Conservation (phyloP, 2,329 filamentous ascomycete species). For the Calcarisporium arbuscula region DNA sequence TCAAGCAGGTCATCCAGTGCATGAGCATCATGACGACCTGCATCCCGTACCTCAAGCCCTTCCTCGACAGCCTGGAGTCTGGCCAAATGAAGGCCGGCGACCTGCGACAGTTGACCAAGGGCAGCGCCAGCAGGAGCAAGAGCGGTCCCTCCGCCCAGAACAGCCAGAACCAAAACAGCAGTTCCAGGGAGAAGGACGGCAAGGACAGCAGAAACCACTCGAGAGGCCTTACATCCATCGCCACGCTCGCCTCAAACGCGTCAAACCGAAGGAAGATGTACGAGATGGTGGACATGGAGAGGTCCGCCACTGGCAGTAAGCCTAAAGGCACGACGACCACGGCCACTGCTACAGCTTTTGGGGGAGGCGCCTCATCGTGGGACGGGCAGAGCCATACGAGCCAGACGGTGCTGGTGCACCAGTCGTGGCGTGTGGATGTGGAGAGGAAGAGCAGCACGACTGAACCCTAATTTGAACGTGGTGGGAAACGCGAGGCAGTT, state of each 20-base stretch:
- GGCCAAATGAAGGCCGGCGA: slow-evolving; percentile 15
- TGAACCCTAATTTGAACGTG: too few relatives aligned
- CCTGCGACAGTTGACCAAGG: slow-evolving; percentile 8
- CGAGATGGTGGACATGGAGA: slow-evolving; percentile 13
- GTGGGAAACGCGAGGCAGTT: too few relatives aligned
- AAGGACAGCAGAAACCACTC: too few relatives aligned
- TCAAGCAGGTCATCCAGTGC: slow-evolving; percentile 15
- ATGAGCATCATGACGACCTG: slow-evolving; percentile 15
- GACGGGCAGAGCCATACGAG: slow-evolving; percentile 16
- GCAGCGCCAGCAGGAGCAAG: slow-evolving; percentile 11
- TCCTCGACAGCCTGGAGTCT: slow-evolving; percentile 15
- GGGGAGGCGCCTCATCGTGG: slow-evolving; percentile 8
- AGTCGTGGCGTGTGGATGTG: slow-evolving; percentile 14
- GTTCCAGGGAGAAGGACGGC: too few relatives aligned
- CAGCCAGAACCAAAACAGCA: too few relatives aligned
- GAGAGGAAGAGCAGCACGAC: slow-evolving; percentile 10
- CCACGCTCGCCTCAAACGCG: slow-evolving; percentile 8
- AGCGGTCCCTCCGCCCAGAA: too few relatives aligned
- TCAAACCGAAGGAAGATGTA: slow-evolving; percentile 11
- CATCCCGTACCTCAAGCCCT: slow-evolving; percentile 16
- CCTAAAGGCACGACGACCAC: slow-evolving; percentile 3
- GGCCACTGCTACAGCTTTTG: slow-evolving; percentile 4
- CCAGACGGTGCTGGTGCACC: slow-evolving; percentile 15
- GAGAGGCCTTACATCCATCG: too few relatives aligned
- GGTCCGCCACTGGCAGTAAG: slow-evolving; percentile 6